A percentile compares a stretch with the other conserved stretches of the same genome.
Conservation (phyloP, 495 filamentous ascomycete genomes). For the Aeminium ludgeri region DNA sequence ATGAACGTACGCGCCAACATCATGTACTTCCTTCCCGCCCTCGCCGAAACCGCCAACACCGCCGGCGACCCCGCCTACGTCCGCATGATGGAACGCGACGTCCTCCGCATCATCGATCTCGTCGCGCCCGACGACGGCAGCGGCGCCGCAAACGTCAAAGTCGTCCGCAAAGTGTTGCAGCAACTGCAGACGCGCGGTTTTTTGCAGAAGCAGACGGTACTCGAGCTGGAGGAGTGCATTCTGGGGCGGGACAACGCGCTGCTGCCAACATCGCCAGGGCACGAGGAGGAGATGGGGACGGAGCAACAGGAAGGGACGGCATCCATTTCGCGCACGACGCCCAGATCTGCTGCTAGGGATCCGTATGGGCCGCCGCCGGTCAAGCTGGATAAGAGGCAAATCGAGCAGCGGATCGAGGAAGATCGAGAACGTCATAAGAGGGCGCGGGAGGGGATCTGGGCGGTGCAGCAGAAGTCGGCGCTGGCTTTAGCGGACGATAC, state of each 20-base stretch:
- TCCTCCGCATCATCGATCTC: conserved; percentile 72
- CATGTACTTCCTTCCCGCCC: conserved; percentile 94
- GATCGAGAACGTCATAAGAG: conserved; percentile 91
- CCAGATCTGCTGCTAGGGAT: conserved; percentile 8
- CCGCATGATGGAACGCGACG: conserved; percentile 87
- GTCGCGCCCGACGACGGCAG: conserved; percentile 76
- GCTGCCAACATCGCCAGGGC: conserved; percentile 3
- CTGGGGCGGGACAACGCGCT: conserved; percentile 47
- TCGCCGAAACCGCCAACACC: conserved; percentile 58
- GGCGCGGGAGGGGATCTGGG: conserved; percentile 77
- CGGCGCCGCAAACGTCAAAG: conserved; percentile 86
- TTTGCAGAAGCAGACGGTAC: conserved; percentile 47
- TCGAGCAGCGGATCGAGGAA: conserved; percentile 92
- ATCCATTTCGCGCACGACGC: conserved; percentile 2
- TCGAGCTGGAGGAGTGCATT: conserved; percentile 63
- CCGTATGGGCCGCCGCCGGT: conserved; percentile 19
- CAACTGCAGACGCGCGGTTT: conserved; percentile 50
- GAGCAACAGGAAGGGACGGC: background rate
- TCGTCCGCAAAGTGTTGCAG: conserved; percentile 57
- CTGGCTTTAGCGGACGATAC: conserved; percentile 38
- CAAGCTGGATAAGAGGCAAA: conserved; percentile 64
- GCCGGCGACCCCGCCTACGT: conserved; percentile 52
- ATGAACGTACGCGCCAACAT: conserved; percentile 98
- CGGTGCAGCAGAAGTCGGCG: conserved; percentile 40
- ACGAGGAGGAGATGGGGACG: background rate